These are phyloP conservation scores for Pelargonium fulgidum DNA, from an alignment of 441 rosid genomes.

Conservation along the genomic window DNA sequence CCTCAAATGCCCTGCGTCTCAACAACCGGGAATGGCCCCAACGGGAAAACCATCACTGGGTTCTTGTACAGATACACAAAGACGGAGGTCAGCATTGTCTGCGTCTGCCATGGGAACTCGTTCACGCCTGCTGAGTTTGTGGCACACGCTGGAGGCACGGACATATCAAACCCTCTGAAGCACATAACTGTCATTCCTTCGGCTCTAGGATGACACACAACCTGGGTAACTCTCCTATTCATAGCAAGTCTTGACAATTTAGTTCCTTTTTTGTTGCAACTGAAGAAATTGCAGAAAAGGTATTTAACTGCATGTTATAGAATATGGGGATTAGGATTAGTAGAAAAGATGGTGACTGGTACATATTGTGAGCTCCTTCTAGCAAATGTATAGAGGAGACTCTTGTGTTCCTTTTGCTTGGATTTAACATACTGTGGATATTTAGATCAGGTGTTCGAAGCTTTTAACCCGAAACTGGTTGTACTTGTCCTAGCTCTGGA, in stretches of 20 bases:
- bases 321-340: background rate
- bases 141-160: conserved; percentile 43
- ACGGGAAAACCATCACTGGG: conserved; percentile 48
- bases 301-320: background rate
- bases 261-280: background rate
- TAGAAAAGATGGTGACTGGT: background rate
- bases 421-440: too few species aligned
- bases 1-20: conserved; percentile 46
- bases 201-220: conserved; percentile 19
- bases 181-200: conserved; percentile 44
- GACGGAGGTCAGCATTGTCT: conserved; percentile 41
- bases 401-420: too few species aligned
- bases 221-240: background rate
- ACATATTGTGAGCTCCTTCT: conserved; percentile 10
- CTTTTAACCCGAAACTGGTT: too few species aligned
- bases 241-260: background rate
- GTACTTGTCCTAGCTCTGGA: too few species aligned
- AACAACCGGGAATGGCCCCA: conserved; percentile 41
- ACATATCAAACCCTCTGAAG: conserved; percentile 36
- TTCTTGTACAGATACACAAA: conserved; percentile 36
- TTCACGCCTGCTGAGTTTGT: conserved; percentile 53
- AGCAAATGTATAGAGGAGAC: background rate
- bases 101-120: conserved; percentile 48
- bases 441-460: too few species aligned
- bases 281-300: background rate